Evolutionary conservation across 257 asterid species (phyloP).

Genomic region (Rehmannia glutinosa): DNA sequence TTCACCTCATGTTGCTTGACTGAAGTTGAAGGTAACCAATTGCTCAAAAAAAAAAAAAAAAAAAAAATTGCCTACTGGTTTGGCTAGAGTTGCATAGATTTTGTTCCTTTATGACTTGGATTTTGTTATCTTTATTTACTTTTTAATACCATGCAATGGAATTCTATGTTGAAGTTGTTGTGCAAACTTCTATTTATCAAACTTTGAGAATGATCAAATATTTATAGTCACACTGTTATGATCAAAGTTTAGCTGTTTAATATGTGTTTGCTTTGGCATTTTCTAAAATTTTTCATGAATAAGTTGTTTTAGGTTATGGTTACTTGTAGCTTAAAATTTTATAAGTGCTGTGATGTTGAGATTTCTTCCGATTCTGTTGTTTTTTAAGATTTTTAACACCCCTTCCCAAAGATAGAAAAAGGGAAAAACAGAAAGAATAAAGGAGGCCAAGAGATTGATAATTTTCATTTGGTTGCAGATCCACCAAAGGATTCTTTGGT

Average conservation of each 20-base stretch:
- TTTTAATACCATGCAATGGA: not conserved
- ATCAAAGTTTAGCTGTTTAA: not conserved
- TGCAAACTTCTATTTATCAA: not conserved
- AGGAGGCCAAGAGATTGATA: not conserved
- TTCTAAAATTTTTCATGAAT: not conserved
- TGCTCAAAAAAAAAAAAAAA: no score
- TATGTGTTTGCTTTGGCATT: not conserved
- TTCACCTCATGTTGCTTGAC: not conserved
- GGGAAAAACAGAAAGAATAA: not conserved
- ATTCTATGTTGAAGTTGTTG: not conserved
- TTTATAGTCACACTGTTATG: not conserved
- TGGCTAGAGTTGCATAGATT: not conserved
- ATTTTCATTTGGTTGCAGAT: conserved; percentile 41
- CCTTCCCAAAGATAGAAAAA: not conserved
- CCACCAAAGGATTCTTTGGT: conserved; percentile 42
- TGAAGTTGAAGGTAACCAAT: not conserved
- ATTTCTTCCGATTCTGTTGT: not conserved
- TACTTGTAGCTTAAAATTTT: not conserved
- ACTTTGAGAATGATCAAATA: not conserved
- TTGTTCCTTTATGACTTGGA: not conserved
- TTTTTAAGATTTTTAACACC: not conserved
- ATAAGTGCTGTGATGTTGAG: not conserved
- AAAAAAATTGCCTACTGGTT: not conserved
- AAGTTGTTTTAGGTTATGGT: not conserved
- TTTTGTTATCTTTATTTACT: not conserved